Conservation (phyloP, 2,329 filamentous ascomycete genomes). For the Claviceps sp. region DNA sequence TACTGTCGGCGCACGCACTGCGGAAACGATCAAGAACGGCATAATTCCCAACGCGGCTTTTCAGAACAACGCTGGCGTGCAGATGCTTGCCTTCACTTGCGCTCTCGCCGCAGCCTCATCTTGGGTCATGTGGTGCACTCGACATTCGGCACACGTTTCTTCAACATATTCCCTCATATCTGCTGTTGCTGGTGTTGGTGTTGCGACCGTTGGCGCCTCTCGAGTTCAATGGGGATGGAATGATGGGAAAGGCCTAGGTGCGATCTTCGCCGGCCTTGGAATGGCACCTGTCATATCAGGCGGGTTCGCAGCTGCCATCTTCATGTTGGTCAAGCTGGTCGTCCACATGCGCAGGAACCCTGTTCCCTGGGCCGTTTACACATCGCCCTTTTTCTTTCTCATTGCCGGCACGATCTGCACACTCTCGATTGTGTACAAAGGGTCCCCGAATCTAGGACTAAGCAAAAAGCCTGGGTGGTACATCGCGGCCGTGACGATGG, state of each 20-base stretch:
- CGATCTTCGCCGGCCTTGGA: slow-evolving; percentile 56
- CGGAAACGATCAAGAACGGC: slow-evolving; percentile 65
- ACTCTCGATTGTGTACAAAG: slow-evolving; percentile 70
- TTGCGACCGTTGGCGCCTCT: slow-evolving; percentile 46
- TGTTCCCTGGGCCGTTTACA: slow-evolving; percentile 58
- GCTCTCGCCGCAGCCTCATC: slow-evolving; percentile 48
- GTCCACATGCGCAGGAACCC: slow-evolving; percentile 62
- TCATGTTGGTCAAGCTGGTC: slow-evolving; percentile 50
- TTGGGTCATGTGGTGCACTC: slow-evolving; percentile 70
- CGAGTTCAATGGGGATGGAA: slow-evolving; percentile 60
- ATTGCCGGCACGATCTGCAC: slow-evolving; percentile 63
- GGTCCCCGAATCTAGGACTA: slow-evolving; percentile 53
- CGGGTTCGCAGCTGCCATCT: slow-evolving; percentile 51
- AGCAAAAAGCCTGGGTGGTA: slow-evolving; percentile 50
- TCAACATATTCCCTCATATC: slow-evolving; percentile 59
- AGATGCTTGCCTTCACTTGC: slow-evolving; percentile 53
- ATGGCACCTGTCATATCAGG: slow-evolving; percentile 59
- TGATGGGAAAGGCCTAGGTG: slow-evolving; percentile 52
- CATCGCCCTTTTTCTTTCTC: slow-evolving; percentile 64
- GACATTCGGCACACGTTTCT: slow-evolving; percentile 56
- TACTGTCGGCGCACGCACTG: slow-evolving; percentile 52
- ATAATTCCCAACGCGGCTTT: slow-evolving; percentile 50
- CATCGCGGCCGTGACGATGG: slow-evolving; percentile 53
- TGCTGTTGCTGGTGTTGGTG: slow-evolving; percentile 52
- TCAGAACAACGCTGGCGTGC: slow-evolving; percentile 45